phyloP scores from a whole-genome alignment of 1,284 basidiomycete genomes.

The Irpex sp. region DNA sequence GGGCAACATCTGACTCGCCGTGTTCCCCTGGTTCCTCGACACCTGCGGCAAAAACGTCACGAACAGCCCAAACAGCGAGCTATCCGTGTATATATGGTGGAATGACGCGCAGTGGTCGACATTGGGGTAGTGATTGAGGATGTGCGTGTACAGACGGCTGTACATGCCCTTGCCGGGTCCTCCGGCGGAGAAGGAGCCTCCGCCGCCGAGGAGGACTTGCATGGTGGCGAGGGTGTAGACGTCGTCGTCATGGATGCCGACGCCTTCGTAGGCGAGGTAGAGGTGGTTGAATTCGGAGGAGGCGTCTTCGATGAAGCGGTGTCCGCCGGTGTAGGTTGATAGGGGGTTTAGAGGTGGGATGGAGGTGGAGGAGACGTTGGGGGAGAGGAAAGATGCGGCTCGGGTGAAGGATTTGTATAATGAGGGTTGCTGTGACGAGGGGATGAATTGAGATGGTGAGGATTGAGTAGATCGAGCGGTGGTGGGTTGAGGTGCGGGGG shows the following conservation, averaged over 20 bases:
- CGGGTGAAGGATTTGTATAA: conserved; percentile 69
- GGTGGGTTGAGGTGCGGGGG: conserved; percentile 25
- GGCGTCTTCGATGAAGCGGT: conserved; percentile 51
- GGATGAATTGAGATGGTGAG: conserved; percentile 50
- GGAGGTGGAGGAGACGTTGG: conserved; percentile 28
- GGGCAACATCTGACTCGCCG: conserved; percentile 71
- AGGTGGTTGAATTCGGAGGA: conserved; percentile 81
- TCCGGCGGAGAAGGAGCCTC: conserved; percentile 93
- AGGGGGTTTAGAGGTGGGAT: conserved; percentile 35
- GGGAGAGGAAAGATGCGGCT: conserved; percentile 66
- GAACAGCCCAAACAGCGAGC: conserved; percentile 91
- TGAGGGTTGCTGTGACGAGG: conserved; percentile 42
- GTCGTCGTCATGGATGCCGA: conserved; percentile 91
- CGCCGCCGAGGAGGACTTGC: conserved; percentile 94
- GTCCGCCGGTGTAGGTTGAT: conserved; percentile 85
- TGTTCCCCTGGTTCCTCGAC: conserved; percentile 55
- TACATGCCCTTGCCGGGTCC: conserved; percentile 99
- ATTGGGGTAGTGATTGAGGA: conserved; percentile 92
- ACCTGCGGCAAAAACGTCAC: conserved; percentile 83
- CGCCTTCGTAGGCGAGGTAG: conserved; percentile 90
- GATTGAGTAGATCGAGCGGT: conserved; percentile 18
- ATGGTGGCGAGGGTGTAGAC: conserved; percentile 94
- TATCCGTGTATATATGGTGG: conserved; percentile 97
- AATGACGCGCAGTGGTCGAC: conserved; percentile 98
- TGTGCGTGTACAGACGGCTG: conserved; percentile 95